Percentiles rank a stretch among this genome's conserved stretches.
These are phyloP conservation scores for Artemisia princeps DNA, from an alignment of 140 eudicot genomes.

Conservation along the genomic window DNA sequence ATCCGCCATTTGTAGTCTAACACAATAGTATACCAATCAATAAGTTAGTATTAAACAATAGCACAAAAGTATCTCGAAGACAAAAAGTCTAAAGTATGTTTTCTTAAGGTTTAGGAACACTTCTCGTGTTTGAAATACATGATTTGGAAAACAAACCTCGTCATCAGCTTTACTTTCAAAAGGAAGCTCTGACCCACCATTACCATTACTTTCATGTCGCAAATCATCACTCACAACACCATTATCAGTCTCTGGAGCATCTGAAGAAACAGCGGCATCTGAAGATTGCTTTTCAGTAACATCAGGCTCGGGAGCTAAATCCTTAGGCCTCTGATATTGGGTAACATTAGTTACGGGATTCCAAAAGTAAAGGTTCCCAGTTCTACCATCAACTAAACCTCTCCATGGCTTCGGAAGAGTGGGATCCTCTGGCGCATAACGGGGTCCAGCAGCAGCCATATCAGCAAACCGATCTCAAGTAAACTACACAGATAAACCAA, in stretches of 20 bases:
- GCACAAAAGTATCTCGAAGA: neutral
- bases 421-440: slow-evolving; percentile 86
- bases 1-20: slow-evolving; percentile 39
- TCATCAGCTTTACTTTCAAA: slow-evolving; percentile 41
- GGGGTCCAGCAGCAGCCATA: slow-evolving; percentile 49
- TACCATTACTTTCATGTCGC: slow-evolving; percentile 34
- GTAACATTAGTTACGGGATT: slow-evolving; percentile 91
- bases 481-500: slow-evolving; percentile 9
- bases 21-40: slow-evolving; percentile 6
- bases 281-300: slow-evolving; percentile 29
- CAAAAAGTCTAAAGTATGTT: too few relatives aligned
- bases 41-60: slow-evolving; percentile 12
- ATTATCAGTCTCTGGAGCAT: slow-evolving; percentile 21
- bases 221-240: slow-evolving; percentile 40
- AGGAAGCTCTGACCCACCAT: slow-evolving; percentile 41
- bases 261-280: slow-evolving; percentile 40
- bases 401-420: slow-evolving; percentile 93
- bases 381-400: slow-evolving; percentile 79
- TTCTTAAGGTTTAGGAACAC: too few relatives aligned
- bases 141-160: slow-evolving; percentile 37
- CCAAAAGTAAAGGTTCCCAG: slow-evolving; percentile 93
- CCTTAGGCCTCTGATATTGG: slow-evolving; percentile 68
- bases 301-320: slow-evolving; percentile 25
- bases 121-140: neutral
- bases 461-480: slow-evolving; percentile 2